A percentile compares a stretch with the other conserved stretches of the same genome.
Conservation (phyloP, 176 grass and related monocot species). For the Triticum monococcum region DNA sequence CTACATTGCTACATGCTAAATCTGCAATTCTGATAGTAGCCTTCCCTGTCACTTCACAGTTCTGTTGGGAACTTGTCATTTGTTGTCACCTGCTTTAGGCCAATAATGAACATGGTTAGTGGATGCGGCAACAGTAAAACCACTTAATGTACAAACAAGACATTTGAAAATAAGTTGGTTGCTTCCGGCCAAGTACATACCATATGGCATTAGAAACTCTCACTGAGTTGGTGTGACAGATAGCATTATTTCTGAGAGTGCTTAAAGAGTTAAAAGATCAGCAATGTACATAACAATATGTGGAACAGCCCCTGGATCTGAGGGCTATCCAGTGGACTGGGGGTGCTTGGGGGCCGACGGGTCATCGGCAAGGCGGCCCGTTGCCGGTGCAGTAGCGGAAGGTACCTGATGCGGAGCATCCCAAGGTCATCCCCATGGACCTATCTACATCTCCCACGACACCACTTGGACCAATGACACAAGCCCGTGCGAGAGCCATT, state of each 20-base stretch:
- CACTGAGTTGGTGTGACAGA: neutral
- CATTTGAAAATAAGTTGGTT: neutral
- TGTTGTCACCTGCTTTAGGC: constrained; percentile 43
- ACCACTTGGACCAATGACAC: no score
- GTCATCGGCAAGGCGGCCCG: neutral
- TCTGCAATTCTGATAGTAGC: constrained; percentile 22
- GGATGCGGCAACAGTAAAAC: neutral
- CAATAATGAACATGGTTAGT: constrained; percentile 12
- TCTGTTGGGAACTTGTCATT: constrained; percentile 11
- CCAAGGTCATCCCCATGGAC: no score
- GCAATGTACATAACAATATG: neutral
- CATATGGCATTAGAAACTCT: neutral
- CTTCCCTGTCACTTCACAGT: constrained; percentile 20
- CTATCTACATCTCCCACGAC: no score
- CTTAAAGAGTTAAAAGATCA: neutral
- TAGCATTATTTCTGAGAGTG: neutral
- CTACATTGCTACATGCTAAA: constrained; percentile 22
- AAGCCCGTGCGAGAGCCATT: no score
- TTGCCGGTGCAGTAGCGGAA: neutral
- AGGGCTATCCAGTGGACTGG: neutral
- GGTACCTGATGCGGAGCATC: neutral
- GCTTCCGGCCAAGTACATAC: neutral
- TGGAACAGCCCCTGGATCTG: no score
- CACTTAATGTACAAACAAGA: constrained; percentile 7
- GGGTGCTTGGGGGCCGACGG: neutral